Conservation (phyloP, 164 flowering plant genomes). For the Berberis thunbergii region DNA sequence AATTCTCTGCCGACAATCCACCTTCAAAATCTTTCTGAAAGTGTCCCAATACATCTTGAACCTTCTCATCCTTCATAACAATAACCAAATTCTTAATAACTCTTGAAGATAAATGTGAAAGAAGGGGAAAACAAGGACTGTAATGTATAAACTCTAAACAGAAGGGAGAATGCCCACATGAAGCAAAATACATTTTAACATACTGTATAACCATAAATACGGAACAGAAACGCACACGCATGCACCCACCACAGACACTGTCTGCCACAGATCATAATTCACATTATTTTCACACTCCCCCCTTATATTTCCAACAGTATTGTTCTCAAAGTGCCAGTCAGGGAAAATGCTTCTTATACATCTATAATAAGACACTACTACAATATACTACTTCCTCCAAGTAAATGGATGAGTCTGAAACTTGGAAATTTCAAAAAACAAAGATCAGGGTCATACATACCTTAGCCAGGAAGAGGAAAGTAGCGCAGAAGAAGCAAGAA, state of each 20-base stretch:
- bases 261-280: no score
- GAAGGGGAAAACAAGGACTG: background rate
- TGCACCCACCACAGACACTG: background rate
- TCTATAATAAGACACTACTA: no score
- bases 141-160: background rate
- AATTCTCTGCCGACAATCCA: slow-evolving; percentile 55
- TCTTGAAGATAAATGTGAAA: background rate
- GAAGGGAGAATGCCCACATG: background rate
- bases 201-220: background rate
- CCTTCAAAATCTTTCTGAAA: slow-evolving; percentile 77
- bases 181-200: background rate
- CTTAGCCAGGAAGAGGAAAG: no score
- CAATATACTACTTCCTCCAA: no score
- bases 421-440: no score
- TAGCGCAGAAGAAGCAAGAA: no score
- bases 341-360: no score
- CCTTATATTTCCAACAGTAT: no score
- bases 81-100: slow-evolving; percentile 1
- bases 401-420: no score
- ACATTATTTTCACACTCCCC: no score
- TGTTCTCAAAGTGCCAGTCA: no score
- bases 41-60: slow-evolving; percentile 69
- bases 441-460: no score
- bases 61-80: slow-evolving; percentile 33
- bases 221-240: background rate